phyloP scores from a whole-genome alignment of 352 stramenopile species.

The Globisporangium cylindrosporum region DNA sequence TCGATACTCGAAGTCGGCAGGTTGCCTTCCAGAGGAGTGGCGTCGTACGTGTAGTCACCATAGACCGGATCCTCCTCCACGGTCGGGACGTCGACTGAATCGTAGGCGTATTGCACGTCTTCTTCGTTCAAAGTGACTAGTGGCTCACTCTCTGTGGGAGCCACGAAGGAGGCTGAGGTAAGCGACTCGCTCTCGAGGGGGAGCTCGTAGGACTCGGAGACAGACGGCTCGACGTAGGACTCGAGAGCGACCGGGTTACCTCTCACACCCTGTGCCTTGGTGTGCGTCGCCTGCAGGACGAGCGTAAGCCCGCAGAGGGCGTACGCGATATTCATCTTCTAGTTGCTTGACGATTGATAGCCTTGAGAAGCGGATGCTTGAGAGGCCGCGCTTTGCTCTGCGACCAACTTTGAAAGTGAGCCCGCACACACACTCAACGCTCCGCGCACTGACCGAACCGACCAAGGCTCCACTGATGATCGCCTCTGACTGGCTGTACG shows the following conservation, averaged over 20 bases:
- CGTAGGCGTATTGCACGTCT: too few species aligned
- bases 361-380: not conserved
- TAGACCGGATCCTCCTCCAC: too few species aligned
- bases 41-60: too few species aligned
- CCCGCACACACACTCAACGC: not conserved
- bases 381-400: not conserved
- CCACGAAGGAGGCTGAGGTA: too few species aligned
- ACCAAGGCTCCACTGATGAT: too few species aligned
- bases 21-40: too few species aligned
- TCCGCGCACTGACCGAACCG: too few species aligned
- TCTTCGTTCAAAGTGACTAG: too few species aligned
- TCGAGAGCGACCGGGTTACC: not conserved
- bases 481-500: too few species aligned
- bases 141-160: too few species aligned
- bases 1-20: too few species aligned
- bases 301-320: constrained; percentile 7
- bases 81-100: too few species aligned
- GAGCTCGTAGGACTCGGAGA: not conserved
- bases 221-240: not conserved
- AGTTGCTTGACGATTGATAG: not conserved
- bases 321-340: constrained; percentile 6
- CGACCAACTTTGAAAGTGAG: not conserved
- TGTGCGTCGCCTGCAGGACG: not conserved
- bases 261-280: not conserved
- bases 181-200: not conserved